phyloP scores from a whole-genome alignment of 2,329 filamentous ascomycete genomes.

The Exutisphaerella laricina region DNA sequence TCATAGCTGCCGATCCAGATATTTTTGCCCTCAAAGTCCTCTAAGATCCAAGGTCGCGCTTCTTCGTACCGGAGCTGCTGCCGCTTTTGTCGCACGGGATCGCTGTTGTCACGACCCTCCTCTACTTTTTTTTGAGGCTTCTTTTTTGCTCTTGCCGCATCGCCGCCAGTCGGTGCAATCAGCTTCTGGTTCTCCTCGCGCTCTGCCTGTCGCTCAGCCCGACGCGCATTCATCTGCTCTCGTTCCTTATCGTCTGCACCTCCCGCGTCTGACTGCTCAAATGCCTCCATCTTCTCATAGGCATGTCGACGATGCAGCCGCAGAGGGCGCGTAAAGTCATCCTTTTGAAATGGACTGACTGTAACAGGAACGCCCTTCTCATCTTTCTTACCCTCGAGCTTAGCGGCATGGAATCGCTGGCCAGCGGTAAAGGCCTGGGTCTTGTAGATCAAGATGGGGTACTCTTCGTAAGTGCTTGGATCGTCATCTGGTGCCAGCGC shows the following conservation, averaged over 20 bases:
- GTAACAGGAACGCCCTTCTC: no score
- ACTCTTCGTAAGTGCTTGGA: constrained; percentile 42
- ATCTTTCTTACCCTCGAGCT: constrained; percentile 57
- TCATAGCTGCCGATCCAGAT: constrained; percentile 92
- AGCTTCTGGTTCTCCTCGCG: constrained; percentile 83
- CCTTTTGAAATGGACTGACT: constrained; percentile 65
- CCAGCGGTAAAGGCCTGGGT: constrained; percentile 65
- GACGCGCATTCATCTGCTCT: constrained; percentile 52
- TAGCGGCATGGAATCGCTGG: constrained; percentile 80
- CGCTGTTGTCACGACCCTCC: constrained; percentile 73
- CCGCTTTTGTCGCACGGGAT: constrained; percentile 63
- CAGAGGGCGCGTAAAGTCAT: constrained; percentile 81
- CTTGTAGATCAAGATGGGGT: constrained; percentile 76
- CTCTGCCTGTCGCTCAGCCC: constrained; percentile 78
- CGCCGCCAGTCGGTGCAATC: constrained; percentile 76
- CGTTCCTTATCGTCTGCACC: constrained; percentile 60
- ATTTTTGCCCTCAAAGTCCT: constrained; percentile 93
- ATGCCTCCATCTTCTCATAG: constrained; percentile 50
- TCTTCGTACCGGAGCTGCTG: constrained; percentile 77
- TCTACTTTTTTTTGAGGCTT: constrained; percentile 74
- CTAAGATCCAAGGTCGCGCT: constrained; percentile 90
- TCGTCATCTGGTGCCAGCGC: constrained; percentile 15
- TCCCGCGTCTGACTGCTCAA: constrained; percentile 27
- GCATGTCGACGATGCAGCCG: constrained; percentile 86
- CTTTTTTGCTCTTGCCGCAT: constrained; percentile 51